Evolutionary conservation across 192 early-diverging fungal genomes (phyloP), one percentile per base, ranked within the genome.

Genomic region (Coemansia sp.): DNA sequence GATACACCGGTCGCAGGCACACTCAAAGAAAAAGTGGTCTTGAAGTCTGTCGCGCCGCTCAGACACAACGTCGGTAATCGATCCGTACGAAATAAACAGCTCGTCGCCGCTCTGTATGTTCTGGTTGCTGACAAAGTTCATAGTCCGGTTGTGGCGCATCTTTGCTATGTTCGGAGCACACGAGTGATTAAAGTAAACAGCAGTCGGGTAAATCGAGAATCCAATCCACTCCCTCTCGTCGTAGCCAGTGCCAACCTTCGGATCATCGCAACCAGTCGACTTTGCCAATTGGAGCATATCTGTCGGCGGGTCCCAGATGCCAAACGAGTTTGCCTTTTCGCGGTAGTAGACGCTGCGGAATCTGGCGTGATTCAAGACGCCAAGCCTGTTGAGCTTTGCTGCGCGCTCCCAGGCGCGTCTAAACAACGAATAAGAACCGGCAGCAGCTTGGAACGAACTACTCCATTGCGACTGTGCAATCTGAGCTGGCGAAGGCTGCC

Each of bases 311-410:
- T 91, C 88, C 64, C 88, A 87, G 58, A 91, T 83, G 0, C 89
- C 89, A 79, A 91, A 91, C 6, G 88, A 87, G 61, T 91, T 91
- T 20, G 89, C 83, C 45, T 86, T 84, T 70, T 91, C 89, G 24
- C 87, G 80, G 62, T 77, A 91, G 46, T 83, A 84, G 8, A 89
- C 79, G 0, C 64, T 59, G 0, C 89, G 78, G 57, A 89, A 91
- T 19, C 67, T 60, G 17, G 12, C 45, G 31, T 86, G 86, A 4
- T 59, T 58, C 68, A 75, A 42, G 0, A 29, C 24, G 14, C 35
- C 19, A 25, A 73, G 38, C n/a, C 11, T 4, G 14, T 56, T 25
- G 1, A 24, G 12, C 57, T 38, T 25, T 7, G 56, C 12, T 3
- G 67, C 24, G 1, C 24, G 35, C 20, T 35, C 19, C 77, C 77